A percentile compares a stretch with the other conserved stretches of the same genome.
Evolutionary conservation across 2,329 filamentous ascomycete species (phyloP).

Genomic region (Cladophialophora yegresii): DNA sequence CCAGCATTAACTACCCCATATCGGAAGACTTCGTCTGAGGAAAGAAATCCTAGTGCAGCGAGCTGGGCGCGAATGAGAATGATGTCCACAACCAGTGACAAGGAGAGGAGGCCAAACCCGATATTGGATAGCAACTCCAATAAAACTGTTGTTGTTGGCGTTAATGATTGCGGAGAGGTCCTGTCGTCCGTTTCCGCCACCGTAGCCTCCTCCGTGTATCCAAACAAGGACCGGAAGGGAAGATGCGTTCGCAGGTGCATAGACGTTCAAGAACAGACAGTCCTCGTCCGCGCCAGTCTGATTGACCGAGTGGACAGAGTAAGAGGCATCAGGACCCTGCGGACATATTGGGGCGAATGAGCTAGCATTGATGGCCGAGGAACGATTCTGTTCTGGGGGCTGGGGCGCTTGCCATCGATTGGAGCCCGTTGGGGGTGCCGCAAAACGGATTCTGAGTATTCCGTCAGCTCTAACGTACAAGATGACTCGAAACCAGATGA

Average conservation of each 20-base stretch:
- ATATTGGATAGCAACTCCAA: conserved; percentile 55
- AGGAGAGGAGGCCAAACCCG: conserved; percentile 41
- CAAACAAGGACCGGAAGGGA: conserved; percentile 45
- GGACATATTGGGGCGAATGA: conserved; percentile 42
- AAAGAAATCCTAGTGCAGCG: conserved; percentile 52
- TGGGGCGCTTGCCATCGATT: conserved; percentile 43
- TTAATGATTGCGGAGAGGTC: conserved; percentile 49
- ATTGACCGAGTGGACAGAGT: conserved; percentile 19
- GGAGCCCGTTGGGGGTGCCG: conserved; percentile 41
- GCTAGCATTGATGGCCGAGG: conserved; percentile 36
- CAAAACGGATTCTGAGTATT: conserved; percentile 42
- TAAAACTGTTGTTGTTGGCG: conserved; percentile 52
- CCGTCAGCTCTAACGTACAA: conserved; percentile 17
- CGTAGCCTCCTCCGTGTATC: conserved; percentile 45
- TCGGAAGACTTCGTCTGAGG: conserved; percentile 56
- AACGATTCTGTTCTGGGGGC: conserved; percentile 37
- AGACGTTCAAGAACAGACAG: conserved; percentile 48
- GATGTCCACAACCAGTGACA: neutral
- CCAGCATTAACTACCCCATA: conserved; percentile 65
- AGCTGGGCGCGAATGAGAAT: conserved; percentile 38
- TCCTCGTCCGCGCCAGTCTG: conserved; percentile 41
- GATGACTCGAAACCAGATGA: conserved; percentile 5
- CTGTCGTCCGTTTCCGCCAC: conserved; percentile 38
- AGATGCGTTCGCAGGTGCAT: conserved; percentile 41
- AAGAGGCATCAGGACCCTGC: conserved; percentile 37